phyloP scores from a whole-genome alignment of 1,139 yeast species.

The Blastobotrys ciferrii region DNA sequence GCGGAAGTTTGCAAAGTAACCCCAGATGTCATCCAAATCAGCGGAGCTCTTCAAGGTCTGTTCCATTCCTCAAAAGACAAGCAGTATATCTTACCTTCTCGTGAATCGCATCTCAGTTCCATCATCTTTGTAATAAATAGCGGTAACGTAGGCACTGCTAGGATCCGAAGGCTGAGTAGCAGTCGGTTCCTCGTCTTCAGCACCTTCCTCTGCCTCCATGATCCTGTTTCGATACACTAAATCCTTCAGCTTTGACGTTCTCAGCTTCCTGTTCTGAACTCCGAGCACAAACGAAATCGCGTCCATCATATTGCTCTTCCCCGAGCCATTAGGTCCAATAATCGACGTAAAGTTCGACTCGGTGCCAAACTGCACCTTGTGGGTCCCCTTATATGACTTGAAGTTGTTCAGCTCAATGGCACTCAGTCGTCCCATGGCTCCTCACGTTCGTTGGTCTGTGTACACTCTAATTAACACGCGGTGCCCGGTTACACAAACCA shows the following conservation, averaged over 20 bases:
- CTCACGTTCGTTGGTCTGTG: no score
- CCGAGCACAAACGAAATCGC: slow-evolving; percentile 96
- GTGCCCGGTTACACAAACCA: no score
- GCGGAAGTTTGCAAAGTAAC: no score
- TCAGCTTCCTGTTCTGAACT: slow-evolving; percentile 67
- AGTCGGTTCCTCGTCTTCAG: slow-evolving; percentile 23
- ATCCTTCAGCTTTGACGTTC: slow-evolving; percentile 73
- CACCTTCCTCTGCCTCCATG: slow-evolving; percentile 31
- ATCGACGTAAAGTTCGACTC: slow-evolving; percentile 77
- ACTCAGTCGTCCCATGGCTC: slow-evolving; percentile 31
- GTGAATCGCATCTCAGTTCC: slow-evolving; percentile 35
- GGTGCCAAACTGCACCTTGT: slow-evolving; percentile 77
- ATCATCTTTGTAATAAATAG: slow-evolving; percentile 63
- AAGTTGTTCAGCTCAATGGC: slow-evolving; percentile 62
- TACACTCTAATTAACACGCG: no score
- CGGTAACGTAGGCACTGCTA: slow-evolving; percentile 73
- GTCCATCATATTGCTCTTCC: slow-evolving; percentile 97
- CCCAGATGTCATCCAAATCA: no score
- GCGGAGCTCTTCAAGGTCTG: background rate
- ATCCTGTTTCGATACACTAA: slow-evolving; percentile 74
- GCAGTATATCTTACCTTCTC: slow-evolving; percentile 28
- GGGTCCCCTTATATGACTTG: slow-evolving; percentile 82
- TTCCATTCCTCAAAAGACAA: background rate
- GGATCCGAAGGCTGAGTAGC: slow-evolving; percentile 43
- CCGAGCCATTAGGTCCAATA: slow-evolving; percentile 98